phyloP scores from a whole-genome alignment of 2,329 filamentous ascomycete species.

The Coniella vitis region DNA sequence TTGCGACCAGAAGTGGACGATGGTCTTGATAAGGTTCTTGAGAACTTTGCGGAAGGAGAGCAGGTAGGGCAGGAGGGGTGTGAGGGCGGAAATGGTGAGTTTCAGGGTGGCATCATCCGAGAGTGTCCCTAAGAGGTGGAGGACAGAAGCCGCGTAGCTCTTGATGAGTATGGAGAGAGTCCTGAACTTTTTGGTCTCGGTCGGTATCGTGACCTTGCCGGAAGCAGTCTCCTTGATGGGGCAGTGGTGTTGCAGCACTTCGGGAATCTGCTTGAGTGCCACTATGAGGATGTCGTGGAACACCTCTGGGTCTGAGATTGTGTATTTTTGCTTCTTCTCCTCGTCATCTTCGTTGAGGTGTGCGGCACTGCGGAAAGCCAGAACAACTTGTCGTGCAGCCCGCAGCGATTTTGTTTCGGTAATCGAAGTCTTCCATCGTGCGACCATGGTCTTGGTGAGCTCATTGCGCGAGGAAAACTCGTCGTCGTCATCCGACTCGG shows the following conservation, averaged over 20 bases:
- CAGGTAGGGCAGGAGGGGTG: conserved; percentile 83
- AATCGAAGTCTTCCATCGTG: conserved; percentile 79
- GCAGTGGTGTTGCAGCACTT: conserved; percentile 84
- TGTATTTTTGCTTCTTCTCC: conserved; percentile 64
- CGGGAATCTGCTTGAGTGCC: conserved; percentile 77
- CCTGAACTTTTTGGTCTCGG: conserved; percentile 92
- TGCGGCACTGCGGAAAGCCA: conserved; percentile 89
- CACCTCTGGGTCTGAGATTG: conserved; percentile 81
- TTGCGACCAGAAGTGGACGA: conserved; percentile 88
- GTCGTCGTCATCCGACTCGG: conserved; percentile 34
- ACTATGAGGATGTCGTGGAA: conserved; percentile 88
- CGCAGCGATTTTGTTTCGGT: conserved; percentile 76
- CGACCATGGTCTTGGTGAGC: conserved; percentile 70
- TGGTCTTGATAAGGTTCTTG: conserved; percentile 74
- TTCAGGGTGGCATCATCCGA: conserved; percentile 87
- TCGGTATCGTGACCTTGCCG: conserved; percentile 76
- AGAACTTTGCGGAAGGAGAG: conserved; percentile 96
- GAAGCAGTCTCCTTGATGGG: conserved; percentile 81
- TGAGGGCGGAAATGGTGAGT: conserved; percentile 76
- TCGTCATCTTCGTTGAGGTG: conserved; percentile 70
- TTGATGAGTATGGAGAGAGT: conserved; percentile 84
- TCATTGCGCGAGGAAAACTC: conserved; percentile 48
- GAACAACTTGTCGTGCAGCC: conserved; percentile 78
- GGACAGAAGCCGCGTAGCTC: conserved; percentile 80
- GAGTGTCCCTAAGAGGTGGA: conserved; percentile 78